Conservation (phyloP, 192 early-diverging fungal genomes). For the Neocallimastix lanati region DNA sequence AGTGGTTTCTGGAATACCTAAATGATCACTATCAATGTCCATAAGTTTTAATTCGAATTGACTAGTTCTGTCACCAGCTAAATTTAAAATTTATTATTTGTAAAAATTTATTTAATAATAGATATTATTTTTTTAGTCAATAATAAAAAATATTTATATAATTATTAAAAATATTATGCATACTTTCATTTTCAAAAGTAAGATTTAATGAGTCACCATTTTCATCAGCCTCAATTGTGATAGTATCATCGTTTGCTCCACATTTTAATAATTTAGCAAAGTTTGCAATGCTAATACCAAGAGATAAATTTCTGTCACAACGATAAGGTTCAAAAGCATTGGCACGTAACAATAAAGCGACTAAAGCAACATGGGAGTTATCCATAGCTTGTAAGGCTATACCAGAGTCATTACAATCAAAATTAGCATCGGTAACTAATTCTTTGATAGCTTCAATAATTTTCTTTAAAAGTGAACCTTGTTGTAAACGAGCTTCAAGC, state of each 20-base stretch:
- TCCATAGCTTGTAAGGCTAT: conserved; percentile 95
- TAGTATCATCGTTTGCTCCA: conserved; percentile 73
- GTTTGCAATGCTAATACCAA: conserved; percentile 73
- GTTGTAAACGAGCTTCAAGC: conserved; percentile 79
- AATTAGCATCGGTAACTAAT: conserved; percentile 88
- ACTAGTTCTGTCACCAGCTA: conserved; percentile 44
- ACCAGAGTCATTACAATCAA: conserved; percentile 90
- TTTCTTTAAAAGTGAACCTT: conserved; percentile 81
- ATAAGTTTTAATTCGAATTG: conserved; percentile 97
- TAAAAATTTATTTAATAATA: too few relatives aligned
- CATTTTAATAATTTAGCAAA: conserved; percentile 88
- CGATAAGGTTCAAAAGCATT: conserved; percentile 72
- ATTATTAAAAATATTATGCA: too few relatives aligned
- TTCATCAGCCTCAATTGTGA: conserved; percentile 82
- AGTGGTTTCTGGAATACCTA: conserved; percentile 84
- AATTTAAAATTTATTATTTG: not conserved
- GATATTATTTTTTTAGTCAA: too few relatives aligned
- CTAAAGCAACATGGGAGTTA: conserved; percentile 91
- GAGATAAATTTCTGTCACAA: conserved; percentile 74
- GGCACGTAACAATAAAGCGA: conserved; percentile 59
- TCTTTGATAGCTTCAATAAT: conserved; percentile 95
- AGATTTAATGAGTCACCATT: conserved; percentile 62
- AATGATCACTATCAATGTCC: conserved; percentile 92
- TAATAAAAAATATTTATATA: too few relatives aligned
- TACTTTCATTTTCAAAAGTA: conserved; percentile 30